These are phyloP conservation scores for Solanum aculeatissimum DNA, from an alignment of 305 asterid genomes.

Conservation along the genomic window DNA sequence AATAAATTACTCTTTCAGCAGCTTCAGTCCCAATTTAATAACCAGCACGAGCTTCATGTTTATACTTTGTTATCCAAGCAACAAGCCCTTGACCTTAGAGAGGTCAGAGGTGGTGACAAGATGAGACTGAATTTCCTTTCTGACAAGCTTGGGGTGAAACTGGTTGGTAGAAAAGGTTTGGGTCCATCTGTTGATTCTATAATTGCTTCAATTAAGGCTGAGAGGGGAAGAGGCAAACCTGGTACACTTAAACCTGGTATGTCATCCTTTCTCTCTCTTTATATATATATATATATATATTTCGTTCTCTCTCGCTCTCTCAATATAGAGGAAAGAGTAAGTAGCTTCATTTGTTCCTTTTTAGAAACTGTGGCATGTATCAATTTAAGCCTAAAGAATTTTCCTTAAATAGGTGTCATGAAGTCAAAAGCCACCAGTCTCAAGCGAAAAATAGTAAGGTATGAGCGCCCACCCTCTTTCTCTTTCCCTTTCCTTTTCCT, in stretches of 20 bases:
- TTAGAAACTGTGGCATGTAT: background rate
- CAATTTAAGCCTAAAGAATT: slow-evolving; percentile 7
- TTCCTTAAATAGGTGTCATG: slow-evolving; percentile 27
- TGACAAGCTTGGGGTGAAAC: slow-evolving; percentile 70
- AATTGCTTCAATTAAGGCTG: slow-evolving; percentile 73
- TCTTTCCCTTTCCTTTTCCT: background rate
- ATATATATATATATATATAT: background rate
- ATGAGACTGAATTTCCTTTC: slow-evolving; percentile 54
- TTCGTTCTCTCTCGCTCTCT: background rate
- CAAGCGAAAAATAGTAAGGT: slow-evolving; percentile 53
- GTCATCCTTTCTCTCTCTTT: slow-evolving; percentile 9
- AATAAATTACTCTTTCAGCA: slow-evolving; percentile 83
- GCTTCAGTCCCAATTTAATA: slow-evolving; percentile 94
- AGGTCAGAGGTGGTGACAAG: slow-evolving; percentile 91
- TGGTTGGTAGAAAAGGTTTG: slow-evolving; percentile 87
- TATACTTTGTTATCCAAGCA: slow-evolving; percentile 57
- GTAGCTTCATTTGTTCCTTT: background rate
- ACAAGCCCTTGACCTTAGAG: slow-evolving; percentile 88
- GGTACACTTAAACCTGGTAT: slow-evolving; percentile 50
- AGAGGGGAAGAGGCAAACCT: slow-evolving; percentile 55
- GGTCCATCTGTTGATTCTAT: slow-evolving; percentile 80
- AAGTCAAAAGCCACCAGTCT: slow-evolving; percentile 35
- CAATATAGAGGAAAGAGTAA: background rate
- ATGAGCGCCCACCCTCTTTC: background rate
- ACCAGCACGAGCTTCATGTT: slow-evolving; percentile 86